Evolutionary conservation across 192 early-diverging fungal species (phyloP), one percentile per base, ranked within the genome.

Genomic region (Dissophora ornata): DNA sequence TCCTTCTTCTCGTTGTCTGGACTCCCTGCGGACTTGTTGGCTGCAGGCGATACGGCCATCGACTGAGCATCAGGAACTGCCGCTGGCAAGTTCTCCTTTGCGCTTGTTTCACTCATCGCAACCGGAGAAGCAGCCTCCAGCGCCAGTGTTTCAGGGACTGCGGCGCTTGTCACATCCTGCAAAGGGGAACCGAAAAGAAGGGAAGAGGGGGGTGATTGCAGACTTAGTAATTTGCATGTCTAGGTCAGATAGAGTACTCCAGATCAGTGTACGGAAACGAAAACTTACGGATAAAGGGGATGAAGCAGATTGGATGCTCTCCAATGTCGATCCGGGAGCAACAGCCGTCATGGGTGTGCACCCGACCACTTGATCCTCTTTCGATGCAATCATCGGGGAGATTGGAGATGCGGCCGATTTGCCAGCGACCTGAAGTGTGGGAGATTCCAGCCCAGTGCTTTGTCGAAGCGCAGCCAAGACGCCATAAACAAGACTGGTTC

Each of bases 401-500:
- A 49, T 45, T 24, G 66, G 24, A 32, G 50, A 32, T 49, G 44
- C 18, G 21, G 36, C 34, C 22, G 26, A 25, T 25, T 42, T 29
- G 41, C 13, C n/a, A 13, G 30, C 30, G 5, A 3, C 44, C 25
- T 4, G 30, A 36, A 24, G 32, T 36, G 21, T 30, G 38, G 57
- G 51, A 8, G 57, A 60, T 32, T 66, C 71, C 6, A 67, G 49
- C 19, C 60, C 71, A 13, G 57, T 60, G 33, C 32, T 51, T 34
- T 74, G 62, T 36, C 70, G 70, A 22, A 74, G 54, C 22, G 30
- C 70, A 13, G 45, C 42, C 38, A 74, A 21, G 49, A 74, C 49
- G 26, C 45, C 70, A 52, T 47, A 55, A n/a, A 74, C 70, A 16
- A 59, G 56, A 19, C 70, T 51, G 29, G 48, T 25, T 36, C 61